Conservation (phyloP, 2,329 filamentous ascomycete species). For the Neoarthrinium moseri region DNA sequence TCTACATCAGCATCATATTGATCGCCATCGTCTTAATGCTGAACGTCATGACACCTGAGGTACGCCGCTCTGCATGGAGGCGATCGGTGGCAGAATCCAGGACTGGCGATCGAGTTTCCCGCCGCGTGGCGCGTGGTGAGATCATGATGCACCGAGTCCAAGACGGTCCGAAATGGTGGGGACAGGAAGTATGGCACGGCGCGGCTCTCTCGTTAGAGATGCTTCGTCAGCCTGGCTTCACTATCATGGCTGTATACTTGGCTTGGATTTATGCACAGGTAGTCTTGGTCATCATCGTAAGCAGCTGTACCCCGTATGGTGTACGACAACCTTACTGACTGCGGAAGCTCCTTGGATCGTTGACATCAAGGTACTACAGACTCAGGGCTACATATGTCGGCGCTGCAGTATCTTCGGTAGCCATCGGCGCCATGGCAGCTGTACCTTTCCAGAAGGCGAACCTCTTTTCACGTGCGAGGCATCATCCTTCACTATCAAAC, state of each 20-base stretch:
- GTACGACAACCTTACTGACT: slow-evolving; percentile 3
- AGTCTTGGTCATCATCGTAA: slow-evolving; percentile 64
- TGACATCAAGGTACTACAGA: slow-evolving; percentile 68
- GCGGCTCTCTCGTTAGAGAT: slow-evolving; percentile 65
- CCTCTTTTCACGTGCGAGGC: slow-evolving; percentile 64
- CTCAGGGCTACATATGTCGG: slow-evolving; percentile 66
- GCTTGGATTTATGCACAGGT: slow-evolving; percentile 79
- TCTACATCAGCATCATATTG: slow-evolving; percentile 71
- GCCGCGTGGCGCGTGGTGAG: slow-evolving; percentile 67
- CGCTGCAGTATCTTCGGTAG: slow-evolving; percentile 62
- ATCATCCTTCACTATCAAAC: slow-evolving; percentile 58
- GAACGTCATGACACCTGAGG: slow-evolving; percentile 71
- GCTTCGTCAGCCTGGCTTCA: slow-evolving; percentile 72
- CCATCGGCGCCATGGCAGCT: slow-evolving; percentile 67
- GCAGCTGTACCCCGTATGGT: slow-evolving; percentile 9
- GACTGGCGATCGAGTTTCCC: slow-evolving; percentile 49
- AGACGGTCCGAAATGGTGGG: slow-evolving; percentile 74
- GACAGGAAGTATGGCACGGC: slow-evolving; percentile 72
- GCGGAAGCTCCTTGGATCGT: slow-evolving; percentile 59
- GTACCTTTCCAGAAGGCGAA: slow-evolving; percentile 74
- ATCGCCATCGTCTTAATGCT: slow-evolving; percentile 64
- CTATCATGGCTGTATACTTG: slow-evolving; percentile 69
- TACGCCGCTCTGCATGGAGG: slow-evolving; percentile 66
- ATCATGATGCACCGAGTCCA: slow-evolving; percentile 73
- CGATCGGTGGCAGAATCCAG: slow-evolving; percentile 66